Base-by-base conservation (phyloP, 116 monocot genomes). In the Dioscorea cayenensis region DNA sequence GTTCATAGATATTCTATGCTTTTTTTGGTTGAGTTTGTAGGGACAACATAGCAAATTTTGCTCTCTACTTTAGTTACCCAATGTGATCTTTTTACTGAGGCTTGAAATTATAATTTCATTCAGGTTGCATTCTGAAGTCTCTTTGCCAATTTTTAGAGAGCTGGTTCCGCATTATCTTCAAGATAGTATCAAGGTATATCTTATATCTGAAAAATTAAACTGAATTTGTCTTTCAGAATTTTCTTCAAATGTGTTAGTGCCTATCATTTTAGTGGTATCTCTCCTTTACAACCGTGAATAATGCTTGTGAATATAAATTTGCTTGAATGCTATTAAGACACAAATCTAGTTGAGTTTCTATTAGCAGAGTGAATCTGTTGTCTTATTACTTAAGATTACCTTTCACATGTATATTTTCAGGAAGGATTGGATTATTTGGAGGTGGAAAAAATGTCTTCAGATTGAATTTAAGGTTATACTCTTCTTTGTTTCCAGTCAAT, bases 381-480 rank as follows among this genome's bases (percentile, higher is more conserved):
- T 55, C 3, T 18, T 5, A 12, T 55, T 55, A 16, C n/a, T 55
- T 55, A n/a, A 5, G 17, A 55, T 12, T 16, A 0, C 2, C 55
- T 55, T 55, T 16, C 17, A 55, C 14, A 2, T 55, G 1, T 51
- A 11, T 19, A 76, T 25, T 75, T 80, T 51, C 71, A 97, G 97
- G 97, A 97, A 83, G 88, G 86, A 62, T 67, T 89, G 83, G 95
- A 95, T 72, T 97, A 85, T 81, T 38, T 97, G 71, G 97, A 97
- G 71, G 97, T 81, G 97, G 94, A 16, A 97, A 97, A 79, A 77
- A 77, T 82, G 75, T 94, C 64, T 97, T 97, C 73, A 88, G 81
- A 70, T 51, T 94, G 49, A 90, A 94, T 22, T 78, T 93, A 73
- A 90, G 69, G 72, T 76, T 91, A 25, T 90, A 86, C 71, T 97